A percentile compares a stretch with the other conserved stretches of the same genome.
Conservation (phyloP, 2,329 filamentous ascomycete species). For the Apiospora koreana region DNA sequence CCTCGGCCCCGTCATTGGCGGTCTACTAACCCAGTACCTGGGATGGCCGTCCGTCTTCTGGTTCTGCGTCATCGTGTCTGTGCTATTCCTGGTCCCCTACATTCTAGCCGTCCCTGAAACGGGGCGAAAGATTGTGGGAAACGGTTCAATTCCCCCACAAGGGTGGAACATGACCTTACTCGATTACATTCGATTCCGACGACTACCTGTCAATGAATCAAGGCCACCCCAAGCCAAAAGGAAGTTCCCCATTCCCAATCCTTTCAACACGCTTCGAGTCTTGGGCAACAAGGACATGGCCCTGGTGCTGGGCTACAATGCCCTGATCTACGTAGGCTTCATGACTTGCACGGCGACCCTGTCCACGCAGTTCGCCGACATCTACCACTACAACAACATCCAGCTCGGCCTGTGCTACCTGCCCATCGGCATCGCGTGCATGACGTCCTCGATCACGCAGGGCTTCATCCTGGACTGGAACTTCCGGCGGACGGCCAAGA, state of each 20-base stretch:
- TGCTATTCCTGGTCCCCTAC: conserved; percentile 54
- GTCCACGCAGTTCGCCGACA: conserved; percentile 50
- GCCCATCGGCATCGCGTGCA: conserved; percentile 54
- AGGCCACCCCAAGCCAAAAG: conserved; percentile 34
- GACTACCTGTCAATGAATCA: conserved; percentile 16
- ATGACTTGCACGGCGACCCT: conserved; percentile 56
- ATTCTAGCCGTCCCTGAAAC: conserved; percentile 60
- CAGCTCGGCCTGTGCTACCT: conserved; percentile 57
- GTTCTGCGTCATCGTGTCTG: conserved; percentile 62
- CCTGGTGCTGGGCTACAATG: conserved; percentile 53
- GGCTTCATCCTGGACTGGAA: conserved; percentile 67
- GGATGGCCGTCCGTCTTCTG: conserved; percentile 72
- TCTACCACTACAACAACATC: conserved; percentile 53
- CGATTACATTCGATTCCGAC: conserved; percentile 45
- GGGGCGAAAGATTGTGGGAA: conserved; percentile 59
- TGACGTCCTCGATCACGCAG: conserved; percentile 49
- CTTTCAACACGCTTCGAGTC: conserved; percentile 54
- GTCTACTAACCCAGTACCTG: conserved; percentile 61
- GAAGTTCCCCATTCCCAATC: conserved; percentile 56
- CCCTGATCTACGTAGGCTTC: conserved; percentile 57
- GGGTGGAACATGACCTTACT: conserved; percentile 59
- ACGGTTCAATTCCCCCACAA: conserved; percentile 61
- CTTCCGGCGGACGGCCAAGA: conserved; percentile 66
- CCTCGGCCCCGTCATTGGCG: conserved; percentile 63
- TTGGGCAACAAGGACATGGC: conserved; percentile 60